phyloP scores from a whole-genome alignment of 768 basidiomycete genomes.

The Lactifluus pinguis region DNA sequence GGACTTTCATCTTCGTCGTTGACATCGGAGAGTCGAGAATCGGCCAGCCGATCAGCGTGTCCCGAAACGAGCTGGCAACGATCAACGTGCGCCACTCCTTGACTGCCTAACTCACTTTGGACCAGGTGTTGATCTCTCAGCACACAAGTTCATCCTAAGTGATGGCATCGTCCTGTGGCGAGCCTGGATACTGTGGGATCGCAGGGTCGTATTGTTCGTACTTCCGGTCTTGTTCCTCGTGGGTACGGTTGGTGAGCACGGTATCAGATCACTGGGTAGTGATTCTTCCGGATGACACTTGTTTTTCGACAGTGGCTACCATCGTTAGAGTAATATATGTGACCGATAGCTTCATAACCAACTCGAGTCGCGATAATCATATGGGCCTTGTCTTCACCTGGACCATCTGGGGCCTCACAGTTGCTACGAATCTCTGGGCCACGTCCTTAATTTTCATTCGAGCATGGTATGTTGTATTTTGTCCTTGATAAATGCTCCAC shows the following conservation, averaged over 20 bases:
- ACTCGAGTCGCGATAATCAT: background rate
- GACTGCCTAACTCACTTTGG: background rate
- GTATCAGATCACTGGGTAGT: background rate
- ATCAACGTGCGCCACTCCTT: background rate
- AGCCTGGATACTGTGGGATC: constrained; percentile 7
- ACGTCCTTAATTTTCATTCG: constrained; percentile 8
- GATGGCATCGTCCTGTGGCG: constrained; percentile 10
- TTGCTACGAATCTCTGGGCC: constrained; percentile 10
- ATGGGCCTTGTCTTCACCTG: background rate
- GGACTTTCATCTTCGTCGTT: background rate
- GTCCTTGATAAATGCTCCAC: background rate
- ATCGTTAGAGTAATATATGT: background rate
- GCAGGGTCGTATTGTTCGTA: background rate
- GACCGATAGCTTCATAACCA: background rate
- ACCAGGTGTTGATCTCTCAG: background rate
- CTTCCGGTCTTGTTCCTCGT: background rate
- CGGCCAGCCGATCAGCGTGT: background rate
- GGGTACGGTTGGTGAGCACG: background rate
- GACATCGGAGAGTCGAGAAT: background rate
- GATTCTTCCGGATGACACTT: background rate
- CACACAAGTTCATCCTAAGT: background rate
- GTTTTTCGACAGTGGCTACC: background rate
- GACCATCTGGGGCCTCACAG: background rate
- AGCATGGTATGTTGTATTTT: background rate
- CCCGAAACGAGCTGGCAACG: background rate